phyloP scores from a whole-genome alignment of 116 monocot genomes.

The Posidonia oceanica region DNA sequence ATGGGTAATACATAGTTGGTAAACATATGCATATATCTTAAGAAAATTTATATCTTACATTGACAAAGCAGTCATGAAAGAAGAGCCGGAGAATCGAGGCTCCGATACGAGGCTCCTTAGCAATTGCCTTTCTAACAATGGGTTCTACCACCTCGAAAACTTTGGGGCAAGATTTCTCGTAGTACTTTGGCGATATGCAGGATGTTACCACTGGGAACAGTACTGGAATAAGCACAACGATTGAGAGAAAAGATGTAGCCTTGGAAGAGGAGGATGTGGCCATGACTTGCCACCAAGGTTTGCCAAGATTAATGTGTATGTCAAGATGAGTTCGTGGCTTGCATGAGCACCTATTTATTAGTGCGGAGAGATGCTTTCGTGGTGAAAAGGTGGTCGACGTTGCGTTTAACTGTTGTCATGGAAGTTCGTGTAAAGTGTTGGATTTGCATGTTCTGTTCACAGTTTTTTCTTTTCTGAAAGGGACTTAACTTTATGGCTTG shows the following conservation, averaged over 20 bases:
- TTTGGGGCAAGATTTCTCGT: constrained; percentile 15
- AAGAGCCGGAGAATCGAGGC: constrained; percentile 46
- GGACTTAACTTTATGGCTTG: no score
- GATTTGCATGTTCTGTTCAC: no score
- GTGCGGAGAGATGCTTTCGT: background rate
- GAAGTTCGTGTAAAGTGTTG: no score
- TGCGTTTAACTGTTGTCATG: no score
- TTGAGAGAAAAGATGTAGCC: background rate
- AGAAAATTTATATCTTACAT: constrained; percentile 13
- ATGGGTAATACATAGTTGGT: no score
- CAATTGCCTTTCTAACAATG: constrained; percentile 7
- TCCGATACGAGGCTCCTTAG: constrained; percentile 12
- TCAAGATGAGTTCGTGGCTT: background rate
- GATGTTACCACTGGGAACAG: background rate
- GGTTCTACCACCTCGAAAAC: constrained; percentile 10
- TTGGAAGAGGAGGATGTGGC: background rate
- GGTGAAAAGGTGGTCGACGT: no score
- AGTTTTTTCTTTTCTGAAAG: no score
- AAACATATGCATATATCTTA: no score
- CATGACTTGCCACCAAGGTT: background rate
- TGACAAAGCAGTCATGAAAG: constrained; percentile 77
- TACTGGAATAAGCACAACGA: background rate
- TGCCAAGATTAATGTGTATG: background rate
- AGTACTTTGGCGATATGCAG: constrained; percentile 11
- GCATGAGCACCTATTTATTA: background rate